Percentiles rank a stretch among this genome's conserved stretches.
phyloP scores from a whole-genome alignment of 306 rosid genomes.

The Inga leiocalycina region DNA sequence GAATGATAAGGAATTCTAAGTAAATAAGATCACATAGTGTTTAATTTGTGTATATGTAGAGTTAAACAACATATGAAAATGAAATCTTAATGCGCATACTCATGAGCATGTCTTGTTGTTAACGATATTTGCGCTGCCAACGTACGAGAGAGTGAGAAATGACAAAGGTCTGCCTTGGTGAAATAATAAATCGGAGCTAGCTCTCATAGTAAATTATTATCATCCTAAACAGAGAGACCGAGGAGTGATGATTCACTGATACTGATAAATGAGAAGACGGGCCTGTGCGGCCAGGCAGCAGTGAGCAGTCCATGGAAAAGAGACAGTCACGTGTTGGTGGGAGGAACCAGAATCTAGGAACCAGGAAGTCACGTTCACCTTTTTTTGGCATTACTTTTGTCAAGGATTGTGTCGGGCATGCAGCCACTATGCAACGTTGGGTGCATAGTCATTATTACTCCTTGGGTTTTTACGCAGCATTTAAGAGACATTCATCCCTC shows the following conservation, averaged over 20 bases:
- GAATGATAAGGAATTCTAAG: neutral
- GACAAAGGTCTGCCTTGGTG: neutral
- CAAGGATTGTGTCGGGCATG: slow-evolving; percentile 1
- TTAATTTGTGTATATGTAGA: neutral
- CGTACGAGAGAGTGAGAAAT: neutral
- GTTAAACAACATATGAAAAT: no score
- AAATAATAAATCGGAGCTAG: neutral
- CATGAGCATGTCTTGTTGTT: neutral
- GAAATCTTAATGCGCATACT: neutral
- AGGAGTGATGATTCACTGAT: neutral
- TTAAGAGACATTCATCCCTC: neutral
- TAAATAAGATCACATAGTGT: neutral
- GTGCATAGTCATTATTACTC: neutral
- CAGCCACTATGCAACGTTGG: neutral
- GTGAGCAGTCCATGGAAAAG: neutral
- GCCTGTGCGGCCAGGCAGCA: neutral
- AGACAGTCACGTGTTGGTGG: neutral
- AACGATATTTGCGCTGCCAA: neutral
- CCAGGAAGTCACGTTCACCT: neutral
- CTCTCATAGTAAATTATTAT: neutral
- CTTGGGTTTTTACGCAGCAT: neutral
- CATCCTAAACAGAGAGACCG: neutral
- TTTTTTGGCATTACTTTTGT: neutral
- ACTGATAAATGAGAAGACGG: neutral
- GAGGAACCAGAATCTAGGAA: neutral